Conservation (phyloP, 768 basidiomycete genomes). For the Tricholoma bakamatsutake region DNA sequence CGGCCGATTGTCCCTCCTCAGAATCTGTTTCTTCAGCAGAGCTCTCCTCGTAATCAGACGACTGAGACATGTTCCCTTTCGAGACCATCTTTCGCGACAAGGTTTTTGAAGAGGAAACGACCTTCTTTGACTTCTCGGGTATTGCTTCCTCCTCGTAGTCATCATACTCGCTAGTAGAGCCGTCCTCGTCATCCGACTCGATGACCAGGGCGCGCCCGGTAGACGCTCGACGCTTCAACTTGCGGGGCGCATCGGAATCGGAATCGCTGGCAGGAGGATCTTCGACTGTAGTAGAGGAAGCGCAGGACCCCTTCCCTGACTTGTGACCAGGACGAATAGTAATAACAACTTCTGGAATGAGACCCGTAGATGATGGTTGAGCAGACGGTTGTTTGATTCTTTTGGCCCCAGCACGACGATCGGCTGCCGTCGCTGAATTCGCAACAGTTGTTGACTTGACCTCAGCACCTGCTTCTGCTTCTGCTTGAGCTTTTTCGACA, state of each 20-base stretch:
- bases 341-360: conserved; percentile 56
- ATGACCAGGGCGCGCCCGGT: conserved; percentile 39
- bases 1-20: conserved; percentile 27
- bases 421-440: conserved; percentile 11
- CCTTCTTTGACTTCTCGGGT: conserved; percentile 19
- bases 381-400: conserved; percentile 10
- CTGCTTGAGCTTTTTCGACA: conserved; percentile 33
- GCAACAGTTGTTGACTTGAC: conserved; percentile 3
- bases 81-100: conserved; percentile 15
- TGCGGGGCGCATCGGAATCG: conserved; percentile 30
- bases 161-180: conserved; percentile 48
- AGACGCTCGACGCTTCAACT: conserved; percentile 35
- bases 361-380: conserved; percentile 29
- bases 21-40: conserved; percentile 28
- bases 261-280: conserved; percentile 31
- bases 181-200: conserved; percentile 49
- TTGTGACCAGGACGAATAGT: conserved; percentile 16
- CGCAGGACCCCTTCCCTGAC: conserved; percentile 18
- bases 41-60: conserved; percentile 38
- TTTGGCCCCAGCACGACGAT: conserved; percentile 8
- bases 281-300: conserved; percentile 26
- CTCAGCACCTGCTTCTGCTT: conserved; percentile 8
- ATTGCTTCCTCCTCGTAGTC: conserved; percentile 35
- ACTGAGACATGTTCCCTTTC: conserved; percentile 21
- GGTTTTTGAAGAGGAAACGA: conserved; percentile 12